A percentile compares a stretch with the other conserved stretches of the same genome.
Conservation (phyloP, 2,329 filamentous ascomycete genomes). For the Ascocoryne sarcoides region DNA sequence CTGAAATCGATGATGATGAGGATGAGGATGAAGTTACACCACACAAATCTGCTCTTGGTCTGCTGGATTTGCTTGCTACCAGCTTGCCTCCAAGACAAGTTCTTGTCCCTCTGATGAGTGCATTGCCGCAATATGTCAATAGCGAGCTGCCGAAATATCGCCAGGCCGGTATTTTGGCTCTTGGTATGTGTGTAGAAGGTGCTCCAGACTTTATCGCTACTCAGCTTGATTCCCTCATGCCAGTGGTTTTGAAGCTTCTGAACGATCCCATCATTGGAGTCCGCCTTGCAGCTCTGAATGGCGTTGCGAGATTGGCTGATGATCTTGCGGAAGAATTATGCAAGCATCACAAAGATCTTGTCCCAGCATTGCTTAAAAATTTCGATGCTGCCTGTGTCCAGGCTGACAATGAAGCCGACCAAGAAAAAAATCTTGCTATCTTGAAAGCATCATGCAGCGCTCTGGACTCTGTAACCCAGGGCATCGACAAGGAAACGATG, state of each 20-base stretch:
- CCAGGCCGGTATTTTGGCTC: constrained; percentile 81
- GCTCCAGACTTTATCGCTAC: constrained; percentile 96
- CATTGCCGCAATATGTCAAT: constrained; percentile 73
- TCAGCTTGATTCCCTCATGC: constrained; percentile 79
- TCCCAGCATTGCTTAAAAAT: constrained; percentile 80
- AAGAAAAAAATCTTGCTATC: constrained; percentile 73
- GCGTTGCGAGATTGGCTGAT: constrained; percentile 82
- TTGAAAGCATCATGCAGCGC: constrained; percentile 85
- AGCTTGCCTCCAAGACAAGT: constrained; percentile 90
- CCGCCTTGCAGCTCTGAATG: constrained; percentile 77
- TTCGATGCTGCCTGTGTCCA: constrained; percentile 69
- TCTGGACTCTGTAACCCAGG: constrained; percentile 84
- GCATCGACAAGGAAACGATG: constrained; percentile 72
- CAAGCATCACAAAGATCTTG: constrained; percentile 74
- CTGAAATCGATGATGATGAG: constrained; percentile 73
- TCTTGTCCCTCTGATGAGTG: constrained; percentile 81
- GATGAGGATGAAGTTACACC: constrained; percentile 74
- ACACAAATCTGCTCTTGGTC: constrained; percentile 71
- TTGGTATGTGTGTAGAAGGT: constrained; percentile 92
- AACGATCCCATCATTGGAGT: constrained; percentile 78
- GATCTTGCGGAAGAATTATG: constrained; percentile 87
- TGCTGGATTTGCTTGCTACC: constrained; percentile 82
- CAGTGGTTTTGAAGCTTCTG: constrained; percentile 73
- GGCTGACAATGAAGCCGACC: constrained; percentile 51
- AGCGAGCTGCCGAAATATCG: constrained; percentile 69